Conservation (phyloP, 1,284 basidiomycete genomes). For the Tilletia setariae region DNA sequence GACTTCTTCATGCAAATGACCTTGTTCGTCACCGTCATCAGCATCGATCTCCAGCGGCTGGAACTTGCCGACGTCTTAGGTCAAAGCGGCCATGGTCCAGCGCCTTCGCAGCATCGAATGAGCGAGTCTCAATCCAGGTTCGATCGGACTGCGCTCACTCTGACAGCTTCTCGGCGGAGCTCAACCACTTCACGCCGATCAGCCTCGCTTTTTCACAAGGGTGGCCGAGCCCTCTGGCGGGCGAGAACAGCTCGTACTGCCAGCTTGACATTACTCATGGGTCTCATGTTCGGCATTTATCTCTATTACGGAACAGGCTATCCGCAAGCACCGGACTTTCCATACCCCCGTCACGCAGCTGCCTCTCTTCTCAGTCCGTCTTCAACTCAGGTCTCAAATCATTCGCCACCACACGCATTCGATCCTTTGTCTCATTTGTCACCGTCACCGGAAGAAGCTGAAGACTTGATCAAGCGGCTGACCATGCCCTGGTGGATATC, state of each 20-base stretch:
- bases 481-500: constrained; percentile 42
- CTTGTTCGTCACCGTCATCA: constrained; percentile 82
- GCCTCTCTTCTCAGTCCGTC: background rate
- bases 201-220: background rate
- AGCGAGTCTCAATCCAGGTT: background rate
- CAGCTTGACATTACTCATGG: constrained; percentile 63
- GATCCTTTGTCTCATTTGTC: constrained; percentile 40
- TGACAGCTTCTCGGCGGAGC: background rate
- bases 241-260: constrained; percentile 76
- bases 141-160: background rate
- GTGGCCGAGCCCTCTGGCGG: constrained; percentile 28
- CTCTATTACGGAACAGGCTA: constrained; percentile 48
- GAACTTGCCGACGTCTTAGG: constrained; percentile 58
- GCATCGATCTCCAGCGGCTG: constrained; percentile 82
- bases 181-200: background rate
- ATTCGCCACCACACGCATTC: constrained; percentile 22
- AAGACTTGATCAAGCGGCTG: background rate
- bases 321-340: constrained; percentile 19
- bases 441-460: background rate
- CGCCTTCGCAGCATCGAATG: background rate
- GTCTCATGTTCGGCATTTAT: constrained; percentile 42
- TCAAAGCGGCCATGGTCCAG: constrained; percentile 25
- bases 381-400: background rate
- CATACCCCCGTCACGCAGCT: constrained; percentile 12
- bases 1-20: constrained; percentile 94